A percentile compares a stretch with the other conserved stretches of the same genome.
Evolutionary conservation across 2,329 filamentous ascomycete species (phyloP).

Genomic region (Alternaria consortialis): DNA sequence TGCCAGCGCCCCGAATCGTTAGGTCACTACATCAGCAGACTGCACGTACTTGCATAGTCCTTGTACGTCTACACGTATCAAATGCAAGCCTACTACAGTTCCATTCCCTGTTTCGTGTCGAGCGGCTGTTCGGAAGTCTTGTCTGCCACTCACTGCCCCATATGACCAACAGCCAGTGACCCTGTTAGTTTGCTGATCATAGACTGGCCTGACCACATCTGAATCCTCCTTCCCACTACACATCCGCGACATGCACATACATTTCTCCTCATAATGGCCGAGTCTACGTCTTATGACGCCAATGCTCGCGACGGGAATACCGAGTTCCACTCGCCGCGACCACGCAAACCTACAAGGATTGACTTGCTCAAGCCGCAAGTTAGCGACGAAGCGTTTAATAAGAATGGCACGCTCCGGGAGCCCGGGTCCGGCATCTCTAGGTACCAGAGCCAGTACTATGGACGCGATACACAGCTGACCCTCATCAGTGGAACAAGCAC

Average conservation of each 20-base stretch:
- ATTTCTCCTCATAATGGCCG: slow-evolving; percentile 38
- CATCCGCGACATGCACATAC: slow-evolving; percentile 33
- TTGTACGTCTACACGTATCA: slow-evolving; percentile 1
- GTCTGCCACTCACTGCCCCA: slow-evolving; percentile 21
- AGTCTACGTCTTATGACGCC: slow-evolving; percentile 43
- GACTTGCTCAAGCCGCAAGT: slow-evolving; percentile 48
- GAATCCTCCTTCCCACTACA: slow-evolving; percentile 17
- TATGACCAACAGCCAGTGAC: slow-evolving; percentile 31
- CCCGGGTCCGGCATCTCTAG: slow-evolving; percentile 47
- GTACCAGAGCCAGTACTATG: slow-evolving; percentile 65
- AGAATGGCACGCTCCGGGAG: slow-evolving; percentile 35
- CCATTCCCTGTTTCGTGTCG: slow-evolving; percentile 11
- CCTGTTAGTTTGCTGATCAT: slow-evolving; percentile 34
- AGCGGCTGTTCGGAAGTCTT: slow-evolving; percentile 5
- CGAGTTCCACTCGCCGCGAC: slow-evolving; percentile 44
- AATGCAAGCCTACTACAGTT: neutral
- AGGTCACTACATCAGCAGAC: slow-evolving; percentile 4
- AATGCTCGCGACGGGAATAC: slow-evolving; percentile 33
- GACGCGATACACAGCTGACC: slow-evolving; percentile 26
- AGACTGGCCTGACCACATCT: slow-evolving; percentile 42
- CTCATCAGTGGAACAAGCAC: slow-evolving; percentile 78
- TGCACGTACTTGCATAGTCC: slow-evolving; percentile 1
- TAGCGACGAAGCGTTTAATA: slow-evolving; percentile 42
- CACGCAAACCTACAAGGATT: slow-evolving; percentile 48
- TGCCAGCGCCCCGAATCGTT: neutral